These are phyloP conservation scores for Adiantum capillusveneris DNA, from an alignment of 75 land plant species.

Conservation along the genomic window DNA sequence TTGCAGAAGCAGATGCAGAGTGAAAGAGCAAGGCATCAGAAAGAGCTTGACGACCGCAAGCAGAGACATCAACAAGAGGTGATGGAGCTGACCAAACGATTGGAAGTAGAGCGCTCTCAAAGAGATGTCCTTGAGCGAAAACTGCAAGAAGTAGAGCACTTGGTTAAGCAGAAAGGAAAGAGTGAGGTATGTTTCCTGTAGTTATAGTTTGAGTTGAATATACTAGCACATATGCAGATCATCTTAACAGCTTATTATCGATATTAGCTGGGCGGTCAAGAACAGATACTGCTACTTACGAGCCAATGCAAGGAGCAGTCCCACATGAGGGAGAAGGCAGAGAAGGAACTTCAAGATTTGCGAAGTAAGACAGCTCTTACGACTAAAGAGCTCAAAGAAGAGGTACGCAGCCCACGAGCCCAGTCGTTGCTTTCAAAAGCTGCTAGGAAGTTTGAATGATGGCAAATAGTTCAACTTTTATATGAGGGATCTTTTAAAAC, in stretches of 20 bases:
- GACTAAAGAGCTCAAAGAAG: neutral
- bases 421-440: too few relatives aligned
- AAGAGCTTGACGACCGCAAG: conserved; percentile 18
- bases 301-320: neutral
- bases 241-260: neutral
- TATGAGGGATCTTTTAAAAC: too few relatives aligned
- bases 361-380: neutral
- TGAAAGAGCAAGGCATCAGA: conserved; percentile 19
- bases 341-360: conserved; percentile 1
- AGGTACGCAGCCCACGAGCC: too few relatives aligned
- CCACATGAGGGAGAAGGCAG: neutral
- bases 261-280: neutral
- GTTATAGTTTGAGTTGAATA: neutral
- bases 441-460: too few relatives aligned
- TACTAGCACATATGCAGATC: neutral
- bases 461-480: too few relatives aligned
- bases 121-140: conserved; percentile 24
- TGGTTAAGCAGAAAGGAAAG: conserved; percentile 14
- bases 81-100: conserved; percentile 8
- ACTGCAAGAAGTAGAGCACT: conserved; percentile 11
- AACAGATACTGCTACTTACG: neutral
- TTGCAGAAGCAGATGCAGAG: conserved; percentile 18
- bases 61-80: conserved; percentile 29
- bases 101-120: conserved; percentile 27
- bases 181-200: neutral